A percentile compares a stretch with the other conserved stretches of the same genome.
Conservation (phyloP, 1,284 basidiomycete genomes). For the Naganishia sp. region DNA sequence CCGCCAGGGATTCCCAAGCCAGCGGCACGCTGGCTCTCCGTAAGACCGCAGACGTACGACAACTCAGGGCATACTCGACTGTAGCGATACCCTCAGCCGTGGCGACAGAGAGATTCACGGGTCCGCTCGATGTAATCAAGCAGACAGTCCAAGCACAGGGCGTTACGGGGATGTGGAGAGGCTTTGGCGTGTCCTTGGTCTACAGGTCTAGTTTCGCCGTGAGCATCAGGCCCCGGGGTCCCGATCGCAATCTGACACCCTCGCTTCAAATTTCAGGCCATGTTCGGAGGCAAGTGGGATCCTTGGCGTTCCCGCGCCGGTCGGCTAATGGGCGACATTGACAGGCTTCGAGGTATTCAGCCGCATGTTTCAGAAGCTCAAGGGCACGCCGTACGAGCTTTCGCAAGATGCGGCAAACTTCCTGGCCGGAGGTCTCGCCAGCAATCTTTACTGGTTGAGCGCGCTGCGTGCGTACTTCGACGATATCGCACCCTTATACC, state of each 20-base stretch:
- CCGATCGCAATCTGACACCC: neutral
- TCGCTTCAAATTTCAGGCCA: conserved; percentile 23
- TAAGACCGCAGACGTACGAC: neutral
- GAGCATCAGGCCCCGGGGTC: neutral
- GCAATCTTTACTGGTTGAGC: conserved; percentile 51
- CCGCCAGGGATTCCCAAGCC: conserved; percentile 38
- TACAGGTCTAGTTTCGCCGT: conserved; percentile 51
- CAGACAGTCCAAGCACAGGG: conserved; percentile 49
- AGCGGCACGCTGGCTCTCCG: conserved; percentile 23
- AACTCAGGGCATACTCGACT: conserved; percentile 12
- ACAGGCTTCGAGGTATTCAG: conserved; percentile 54
- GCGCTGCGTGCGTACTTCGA: conserved; percentile 45
- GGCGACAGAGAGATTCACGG: conserved; percentile 36
- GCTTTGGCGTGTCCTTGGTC: conserved; percentile 50
- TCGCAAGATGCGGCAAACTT: conserved; percentile 48
- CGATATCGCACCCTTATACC: neutral
- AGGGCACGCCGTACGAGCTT: conserved; percentile 51
- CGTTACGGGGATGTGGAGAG: conserved; percentile 51
- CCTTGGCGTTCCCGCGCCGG: neutral
- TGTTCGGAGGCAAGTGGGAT: conserved; percentile 50
- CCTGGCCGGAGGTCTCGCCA: conserved; percentile 52
- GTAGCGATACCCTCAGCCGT: neutral
- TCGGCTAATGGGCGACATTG: neutral
- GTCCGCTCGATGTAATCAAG: conserved; percentile 50
- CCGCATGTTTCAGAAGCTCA: conserved; percentile 47